Evolutionary conservation across 805 yeast genomes (phyloP), one percentile per base, ranked within the genome.

Genomic region (Phaffomyces antillensis): DNA sequence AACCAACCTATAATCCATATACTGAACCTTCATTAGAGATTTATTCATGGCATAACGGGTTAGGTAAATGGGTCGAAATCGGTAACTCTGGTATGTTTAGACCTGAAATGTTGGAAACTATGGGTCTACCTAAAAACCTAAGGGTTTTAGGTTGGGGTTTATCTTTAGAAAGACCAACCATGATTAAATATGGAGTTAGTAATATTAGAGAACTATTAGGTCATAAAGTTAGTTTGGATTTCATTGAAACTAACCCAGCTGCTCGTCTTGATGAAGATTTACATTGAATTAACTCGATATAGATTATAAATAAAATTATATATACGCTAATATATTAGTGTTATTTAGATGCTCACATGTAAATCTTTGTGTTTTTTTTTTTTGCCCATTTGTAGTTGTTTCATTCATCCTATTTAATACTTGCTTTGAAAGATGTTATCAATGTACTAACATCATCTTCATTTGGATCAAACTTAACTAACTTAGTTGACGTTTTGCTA

Each of bases 21-120:
- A 93, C 99, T 47, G 99, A 93, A 70, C 99, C 99, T 47, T 86
- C 96, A 8, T 78, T 93, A 79, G 99, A 93, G 73, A 93, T 93
- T 55, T 93, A 84, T 67, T 93, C 97, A 41, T 93, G 87, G 85
- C 99, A 93, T 70, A 82, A 80, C 57, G 96, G 96, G 41, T 76
- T 93, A 59, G 82, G 76, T 56, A 93, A 88, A 66, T 95, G 99
- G 99, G 99, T 93, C 51, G 99, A 93, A 74, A 91, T 93, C 60
- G 99, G 99, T 67, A 93, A 93, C 75, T 89, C 97, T 17, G 99
- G 99, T 66, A 85, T 93, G 96, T 93, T 93, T 77, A 83, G 99
- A 71, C 99, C 99, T 13, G 99, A 93, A 71, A 93, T 93, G 99
- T 76, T 95, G 64, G 96, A 89, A 71, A 72, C 96, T 38, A 91